Evolutionary conservation across 2,329 filamentous ascomycete species (phyloP), one percentile per base, ranked within the genome.

Genomic region (Colletotrichum higginsianum): DNA sequence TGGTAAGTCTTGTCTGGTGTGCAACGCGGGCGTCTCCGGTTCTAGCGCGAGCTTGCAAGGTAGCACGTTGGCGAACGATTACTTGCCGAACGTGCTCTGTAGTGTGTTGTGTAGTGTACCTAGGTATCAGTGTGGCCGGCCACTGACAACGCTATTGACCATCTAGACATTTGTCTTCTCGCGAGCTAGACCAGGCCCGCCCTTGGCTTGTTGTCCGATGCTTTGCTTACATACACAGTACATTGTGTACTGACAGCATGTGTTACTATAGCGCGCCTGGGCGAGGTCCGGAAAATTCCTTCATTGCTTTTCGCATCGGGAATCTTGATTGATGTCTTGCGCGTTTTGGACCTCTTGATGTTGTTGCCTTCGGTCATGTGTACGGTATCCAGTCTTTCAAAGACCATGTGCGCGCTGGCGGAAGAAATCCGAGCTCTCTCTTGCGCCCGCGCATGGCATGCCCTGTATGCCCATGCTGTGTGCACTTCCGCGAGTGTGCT

Each of bases 281-380:
- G 53, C 66, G 62, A 40, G 55, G 55, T 35, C 55, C 55, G 62
- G 50, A 66, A 66, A 55, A 47, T 49, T 52, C 38, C 21, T 26
- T 57, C 35, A 9, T 49, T 35, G 23, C 62, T 58, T 57, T 57
- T 23, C 9, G 26, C 46, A 35, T 21, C 44, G 44, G 60, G 47
- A 62, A 49, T 52, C 60, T 47, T 42, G 35, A 11, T 38, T 38
- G 35, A 38, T 38, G 35, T 38, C 35, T 38, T 9, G 35, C 9
- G 35, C 8, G 35, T 11, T 38, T 11, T 38, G 35, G 9, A 46
- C 16, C 21, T 57, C 52, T 30, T 18, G n/a, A 40, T 30, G 42
- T 49, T 38, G 60, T 21, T 50, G 21, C 53, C 60, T 47, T 57
- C 18, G 42, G 60, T 50, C 40, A 9, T 9, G 30, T 35, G 2